Percentiles rank a stretch among this genome's conserved stretches.
Evolutionary conservation across 176 grass and related monocot species (phyloP).

Genomic region (Tuctoria greenei): DNA sequence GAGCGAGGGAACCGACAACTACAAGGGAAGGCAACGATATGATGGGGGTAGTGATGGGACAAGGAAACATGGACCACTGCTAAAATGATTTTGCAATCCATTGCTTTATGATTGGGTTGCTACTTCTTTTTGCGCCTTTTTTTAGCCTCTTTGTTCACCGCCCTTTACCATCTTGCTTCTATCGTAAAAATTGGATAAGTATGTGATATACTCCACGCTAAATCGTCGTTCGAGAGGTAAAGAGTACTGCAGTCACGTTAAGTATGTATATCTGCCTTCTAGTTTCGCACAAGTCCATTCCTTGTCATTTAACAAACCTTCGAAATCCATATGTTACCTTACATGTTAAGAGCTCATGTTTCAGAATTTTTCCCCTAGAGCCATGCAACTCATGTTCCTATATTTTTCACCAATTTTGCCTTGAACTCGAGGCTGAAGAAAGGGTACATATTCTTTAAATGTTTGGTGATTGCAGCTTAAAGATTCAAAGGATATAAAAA

Average conservation of each 20-base stretch:
- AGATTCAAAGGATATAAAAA: background rate
- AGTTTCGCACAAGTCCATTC: no score
- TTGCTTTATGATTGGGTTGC: constrained; percentile 64
- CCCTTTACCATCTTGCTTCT: constrained; percentile 1
- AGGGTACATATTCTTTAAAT: background rate
- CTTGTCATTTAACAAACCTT: no score
- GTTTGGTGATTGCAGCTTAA: background rate
- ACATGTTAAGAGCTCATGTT: no score
- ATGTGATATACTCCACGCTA: background rate
- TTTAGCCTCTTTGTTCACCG: background rate
- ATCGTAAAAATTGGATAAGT: background rate
- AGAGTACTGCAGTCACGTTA: background rate
- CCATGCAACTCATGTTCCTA: no score
- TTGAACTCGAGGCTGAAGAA: background rate
- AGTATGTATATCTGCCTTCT: no score
- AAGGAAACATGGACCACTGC: constrained; percentile 31
- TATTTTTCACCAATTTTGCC: no score
- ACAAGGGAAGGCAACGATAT: constrained; percentile 27
- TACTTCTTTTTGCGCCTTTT: constrained; percentile 2
- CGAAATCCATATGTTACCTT: no score
- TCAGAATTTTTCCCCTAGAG: no score
- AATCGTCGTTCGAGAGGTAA: background rate
- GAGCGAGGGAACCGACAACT: constrained; percentile 10
- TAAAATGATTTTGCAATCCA: constrained; percentile 81
- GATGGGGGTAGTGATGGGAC: constrained; percentile 23